Conservation (phyloP, 345 rosid genomes). For the Cardamine resedifolia region DNA sequence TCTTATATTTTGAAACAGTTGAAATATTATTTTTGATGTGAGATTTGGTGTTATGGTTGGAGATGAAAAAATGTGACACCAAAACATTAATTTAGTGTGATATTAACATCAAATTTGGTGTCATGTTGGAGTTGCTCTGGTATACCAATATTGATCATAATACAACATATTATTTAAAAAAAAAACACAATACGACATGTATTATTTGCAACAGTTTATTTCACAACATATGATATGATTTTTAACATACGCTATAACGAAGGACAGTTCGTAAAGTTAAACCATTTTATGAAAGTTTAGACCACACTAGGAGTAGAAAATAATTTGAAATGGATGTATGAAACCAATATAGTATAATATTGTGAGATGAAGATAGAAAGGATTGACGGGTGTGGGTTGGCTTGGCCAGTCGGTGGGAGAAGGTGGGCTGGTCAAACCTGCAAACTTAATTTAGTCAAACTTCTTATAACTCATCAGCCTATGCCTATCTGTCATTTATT, state of each 20-base stretch:
- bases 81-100: no score
- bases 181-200: neutral
- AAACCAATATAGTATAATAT: neutral
- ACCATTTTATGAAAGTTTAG: neutral
- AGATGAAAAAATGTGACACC: no score
- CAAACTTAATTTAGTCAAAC: conserved; percentile 24
- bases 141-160: neutral
- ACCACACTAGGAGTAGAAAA: neutral
- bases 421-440: conserved; percentile 29
- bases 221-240: neutral
- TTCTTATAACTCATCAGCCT: neutral
- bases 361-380: neutral
- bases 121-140: no score
- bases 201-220: no score
- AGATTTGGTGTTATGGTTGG: no score
- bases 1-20: no score
- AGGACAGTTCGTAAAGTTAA: neutral
- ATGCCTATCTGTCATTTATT: conserved; percentile 6
- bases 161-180: neutral
- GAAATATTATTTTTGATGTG: no score
- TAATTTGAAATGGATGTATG: neutral
- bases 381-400: conserved; percentile 25
- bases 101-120: no score
- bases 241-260: neutral
- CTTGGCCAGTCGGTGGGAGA: conserved; percentile 32